A percentile compares a stretch with the other conserved stretches of the same genome.
Evolutionary conservation across 2,329 filamentous ascomycete species (phyloP).

Genomic region (Microascus cirrosus): DNA sequence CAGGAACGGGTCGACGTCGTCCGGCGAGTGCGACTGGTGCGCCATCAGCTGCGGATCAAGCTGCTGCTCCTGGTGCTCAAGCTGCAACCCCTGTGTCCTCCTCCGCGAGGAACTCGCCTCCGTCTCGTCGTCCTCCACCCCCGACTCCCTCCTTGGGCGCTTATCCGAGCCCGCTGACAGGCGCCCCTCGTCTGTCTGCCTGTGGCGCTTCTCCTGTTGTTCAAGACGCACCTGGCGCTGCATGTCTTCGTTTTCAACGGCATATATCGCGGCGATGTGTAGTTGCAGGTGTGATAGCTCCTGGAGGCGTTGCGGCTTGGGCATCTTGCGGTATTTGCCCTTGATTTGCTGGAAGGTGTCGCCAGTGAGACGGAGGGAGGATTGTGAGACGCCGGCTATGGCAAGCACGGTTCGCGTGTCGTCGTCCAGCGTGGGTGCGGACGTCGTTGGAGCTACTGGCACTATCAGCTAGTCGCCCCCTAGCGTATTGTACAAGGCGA

Average conservation of each 20-base stretch:
- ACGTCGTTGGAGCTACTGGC: neutral
- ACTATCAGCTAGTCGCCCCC: neutral
- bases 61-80: constrained; percentile 10
- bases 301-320: constrained; percentile 24
- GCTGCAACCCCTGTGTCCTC: constrained; percentile 12
- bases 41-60: neutral
- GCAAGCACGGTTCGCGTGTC: constrained; percentile 24
- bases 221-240: constrained; percentile 27
- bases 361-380: constrained; percentile 25
- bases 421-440: constrained; percentile 19
- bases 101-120: neutral
- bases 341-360: constrained; percentile 33
- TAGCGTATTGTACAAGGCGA: neutral
- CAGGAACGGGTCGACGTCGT: constrained; percentile 3
- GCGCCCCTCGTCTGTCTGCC: constrained; percentile 22
- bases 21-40: neutral
- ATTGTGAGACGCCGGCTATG: constrained; percentile 26
- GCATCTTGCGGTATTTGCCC: constrained; percentile 29
- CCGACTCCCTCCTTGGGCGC: constrained; percentile 12
- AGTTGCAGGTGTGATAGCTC: constrained; percentile 27
- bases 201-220: constrained; percentile 24
- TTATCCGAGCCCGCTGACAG: constrained; percentile 8
- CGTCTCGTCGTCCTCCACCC: neutral
- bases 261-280: constrained; percentile 30
- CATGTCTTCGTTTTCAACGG: constrained; percentile 30